Conservation (phyloP, 768 basidiomycete species). For the Sarcodon sp. region DNA sequence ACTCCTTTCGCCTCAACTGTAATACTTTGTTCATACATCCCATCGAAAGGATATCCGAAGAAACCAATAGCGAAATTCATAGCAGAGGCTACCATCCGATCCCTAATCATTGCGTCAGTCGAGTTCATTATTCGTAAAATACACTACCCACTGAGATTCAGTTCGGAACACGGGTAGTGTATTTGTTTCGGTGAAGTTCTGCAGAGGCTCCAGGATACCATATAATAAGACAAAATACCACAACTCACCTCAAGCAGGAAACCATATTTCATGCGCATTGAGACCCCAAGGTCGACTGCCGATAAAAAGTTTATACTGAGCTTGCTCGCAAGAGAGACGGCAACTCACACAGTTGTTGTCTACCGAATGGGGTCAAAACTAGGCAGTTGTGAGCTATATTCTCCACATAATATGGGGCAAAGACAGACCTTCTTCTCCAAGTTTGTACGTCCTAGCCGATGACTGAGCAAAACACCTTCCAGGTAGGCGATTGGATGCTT, state of each 20-base stretch:
- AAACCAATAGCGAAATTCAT: conserved; percentile 41
- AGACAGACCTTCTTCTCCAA: conserved; percentile 35
- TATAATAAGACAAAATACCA: conserved; percentile 32
- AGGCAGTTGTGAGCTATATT: conserved; percentile 5
- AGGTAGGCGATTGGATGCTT: conserved; percentile 12
- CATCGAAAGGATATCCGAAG: conserved; percentile 27
- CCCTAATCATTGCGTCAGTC: neutral
- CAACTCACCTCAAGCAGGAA: conserved; percentile 26
- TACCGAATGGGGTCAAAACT: conserved; percentile 38
- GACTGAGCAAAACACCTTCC: conserved; percentile 27
- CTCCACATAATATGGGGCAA: neutral
- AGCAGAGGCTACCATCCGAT: conserved; percentile 22
- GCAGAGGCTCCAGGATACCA: conserved; percentile 26
- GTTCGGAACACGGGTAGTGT: conserved; percentile 36
- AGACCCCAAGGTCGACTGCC: conserved; percentile 29
- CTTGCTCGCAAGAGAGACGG: neutral
- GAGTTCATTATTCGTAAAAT: neutral
- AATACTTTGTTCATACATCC: conserved; percentile 32
- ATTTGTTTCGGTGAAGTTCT: conserved; percentile 18
- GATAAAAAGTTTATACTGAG: neutral
- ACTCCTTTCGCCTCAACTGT: conserved; percentile 25
- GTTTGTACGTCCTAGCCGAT: conserved; percentile 31
- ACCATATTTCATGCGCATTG: conserved; percentile 33
- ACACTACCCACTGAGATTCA: conserved; percentile 22
- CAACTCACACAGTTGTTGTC: conserved; percentile 22